These are phyloP conservation scores for Teratosphaeria viscida DNA, from an alignment of 2,329 filamentous ascomycete genomes.

Conservation along the genomic window DNA sequence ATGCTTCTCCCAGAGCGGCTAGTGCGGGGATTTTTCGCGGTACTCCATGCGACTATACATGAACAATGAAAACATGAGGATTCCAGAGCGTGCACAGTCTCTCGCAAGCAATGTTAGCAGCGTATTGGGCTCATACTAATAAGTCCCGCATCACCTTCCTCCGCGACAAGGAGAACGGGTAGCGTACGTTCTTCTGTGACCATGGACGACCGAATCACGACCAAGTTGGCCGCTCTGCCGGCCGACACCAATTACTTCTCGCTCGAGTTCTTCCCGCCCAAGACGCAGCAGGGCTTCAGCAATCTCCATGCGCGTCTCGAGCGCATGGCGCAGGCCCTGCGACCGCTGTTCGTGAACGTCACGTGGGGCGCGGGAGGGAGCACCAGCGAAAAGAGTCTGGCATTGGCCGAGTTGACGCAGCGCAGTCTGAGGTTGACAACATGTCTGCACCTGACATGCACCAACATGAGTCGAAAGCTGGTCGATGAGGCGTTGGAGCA, in stretches of 20 bases:
- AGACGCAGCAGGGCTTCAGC: constrained; percentile 88
- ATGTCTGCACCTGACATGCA: constrained; percentile 92
- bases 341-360: constrained; percentile 89
- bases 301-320: constrained; percentile 89
- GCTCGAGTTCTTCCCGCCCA: constrained; percentile 97
- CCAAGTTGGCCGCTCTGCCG: constrained; percentile 87
- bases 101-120: neutral
- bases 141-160: constrained; percentile 5
- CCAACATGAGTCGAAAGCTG: constrained; percentile 82
- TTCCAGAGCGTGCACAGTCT: neutral
- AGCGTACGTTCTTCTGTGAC: neutral
- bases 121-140: constrained; percentile 6
- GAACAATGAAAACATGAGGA: neutral
- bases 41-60: neutral
- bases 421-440: constrained; percentile 85
- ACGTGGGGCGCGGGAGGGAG: constrained; percentile 96
- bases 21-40: neutral
- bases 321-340: constrained; percentile 85
- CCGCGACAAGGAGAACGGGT: constrained; percentile 5
- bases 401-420: constrained; percentile 91
- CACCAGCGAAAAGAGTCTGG: constrained; percentile 80
- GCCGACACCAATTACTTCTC: constrained; percentile 80
- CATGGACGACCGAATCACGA: constrained; percentile 51
- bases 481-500: constrained; percentile 85
- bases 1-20: neutral